These are phyloP conservation scores for Aspergillus costaricaensis DNA, from an alignment of 2,329 filamentous ascomycete species.

Conservation along the genomic window DNA sequence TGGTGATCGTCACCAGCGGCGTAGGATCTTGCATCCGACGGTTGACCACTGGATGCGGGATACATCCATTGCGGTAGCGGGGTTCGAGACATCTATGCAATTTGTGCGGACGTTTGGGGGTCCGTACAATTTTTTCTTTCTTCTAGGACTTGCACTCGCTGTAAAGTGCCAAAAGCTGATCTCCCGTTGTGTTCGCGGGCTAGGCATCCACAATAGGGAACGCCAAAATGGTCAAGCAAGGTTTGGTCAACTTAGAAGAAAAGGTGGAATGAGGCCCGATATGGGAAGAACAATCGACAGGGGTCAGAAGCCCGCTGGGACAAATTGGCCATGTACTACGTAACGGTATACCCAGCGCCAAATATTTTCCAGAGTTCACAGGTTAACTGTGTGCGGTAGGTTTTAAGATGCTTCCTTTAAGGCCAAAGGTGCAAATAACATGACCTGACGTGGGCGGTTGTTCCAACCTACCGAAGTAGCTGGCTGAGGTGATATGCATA, in stretches of 20 bases:
- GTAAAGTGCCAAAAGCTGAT: neutral
- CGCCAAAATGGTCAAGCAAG: constrained; percentile 14
- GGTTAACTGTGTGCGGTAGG: neutral
- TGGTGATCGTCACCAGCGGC: constrained; percentile 18
- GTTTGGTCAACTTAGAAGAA: constrained; percentile 9
- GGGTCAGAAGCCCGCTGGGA: neutral
- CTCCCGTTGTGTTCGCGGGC: constrained; percentile 10
- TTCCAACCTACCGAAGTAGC: constrained; percentile 15
- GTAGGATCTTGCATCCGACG: constrained; percentile 22
- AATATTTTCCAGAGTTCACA: neutral
- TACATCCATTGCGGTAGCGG: constrained; percentile 32
- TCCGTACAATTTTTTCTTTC: neutral
- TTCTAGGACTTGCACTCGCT: neutral
- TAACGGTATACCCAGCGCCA: neutral
- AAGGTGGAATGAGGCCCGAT: constrained; percentile 21
- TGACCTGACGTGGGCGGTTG: constrained; percentile 9
- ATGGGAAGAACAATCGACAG: constrained; percentile 18
- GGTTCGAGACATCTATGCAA: constrained; percentile 35
- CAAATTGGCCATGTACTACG: neutral
- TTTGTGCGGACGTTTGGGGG: constrained; percentile 10
- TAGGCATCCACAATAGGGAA: constrained; percentile 18
- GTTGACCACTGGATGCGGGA: constrained; percentile 25
- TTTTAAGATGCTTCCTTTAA: neutral
- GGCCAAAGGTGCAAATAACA: constrained; percentile 3
- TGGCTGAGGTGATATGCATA: constrained; percentile 17